Conservation (phyloP, 495 filamentous ascomycete species). For the Achaetomiella virescens region DNA sequence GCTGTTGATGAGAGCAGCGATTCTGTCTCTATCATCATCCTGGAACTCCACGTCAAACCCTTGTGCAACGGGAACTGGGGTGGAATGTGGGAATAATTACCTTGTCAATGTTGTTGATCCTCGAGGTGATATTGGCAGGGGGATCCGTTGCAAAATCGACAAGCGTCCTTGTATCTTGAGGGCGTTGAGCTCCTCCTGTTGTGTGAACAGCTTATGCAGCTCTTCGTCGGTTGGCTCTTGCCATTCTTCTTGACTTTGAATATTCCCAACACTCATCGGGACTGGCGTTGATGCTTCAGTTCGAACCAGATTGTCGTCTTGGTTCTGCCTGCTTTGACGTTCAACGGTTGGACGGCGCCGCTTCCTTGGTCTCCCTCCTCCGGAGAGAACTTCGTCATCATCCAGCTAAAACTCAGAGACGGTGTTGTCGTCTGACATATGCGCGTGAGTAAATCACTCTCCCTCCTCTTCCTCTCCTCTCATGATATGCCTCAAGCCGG, state of each 20-base stretch:
- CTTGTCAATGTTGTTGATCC: not conserved
- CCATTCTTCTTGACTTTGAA: not conserved
- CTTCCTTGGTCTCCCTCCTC: not conserved
- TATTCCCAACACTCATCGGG: too few relatives aligned
- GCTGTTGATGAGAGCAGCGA: not conserved
- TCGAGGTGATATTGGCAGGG: not conserved
- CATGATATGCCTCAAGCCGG: not conserved
- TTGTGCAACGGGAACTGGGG: too few relatives aligned
- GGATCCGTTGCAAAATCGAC: not conserved
- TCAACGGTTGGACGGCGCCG: not conserved
- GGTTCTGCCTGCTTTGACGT: not conserved
- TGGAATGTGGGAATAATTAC: not conserved
- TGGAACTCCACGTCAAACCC: not conserved
- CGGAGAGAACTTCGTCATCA: not conserved
- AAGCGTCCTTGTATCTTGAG: not conserved
- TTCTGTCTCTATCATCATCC: not conserved
- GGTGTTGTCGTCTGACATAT: not conserved
- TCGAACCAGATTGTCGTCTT: not conserved
- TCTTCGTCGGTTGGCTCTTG: not conserved
- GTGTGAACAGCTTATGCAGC: not conserved
- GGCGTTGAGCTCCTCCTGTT: not conserved
- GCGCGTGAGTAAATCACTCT: not conserved
- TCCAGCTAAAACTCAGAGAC: not conserved
- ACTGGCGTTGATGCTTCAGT: not conserved
- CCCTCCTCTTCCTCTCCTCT: not conserved